These are phyloP conservation scores for Elaeis oleifera DNA, from an alignment of 202 grass and related monocot species.

Conservation along the genomic window DNA sequence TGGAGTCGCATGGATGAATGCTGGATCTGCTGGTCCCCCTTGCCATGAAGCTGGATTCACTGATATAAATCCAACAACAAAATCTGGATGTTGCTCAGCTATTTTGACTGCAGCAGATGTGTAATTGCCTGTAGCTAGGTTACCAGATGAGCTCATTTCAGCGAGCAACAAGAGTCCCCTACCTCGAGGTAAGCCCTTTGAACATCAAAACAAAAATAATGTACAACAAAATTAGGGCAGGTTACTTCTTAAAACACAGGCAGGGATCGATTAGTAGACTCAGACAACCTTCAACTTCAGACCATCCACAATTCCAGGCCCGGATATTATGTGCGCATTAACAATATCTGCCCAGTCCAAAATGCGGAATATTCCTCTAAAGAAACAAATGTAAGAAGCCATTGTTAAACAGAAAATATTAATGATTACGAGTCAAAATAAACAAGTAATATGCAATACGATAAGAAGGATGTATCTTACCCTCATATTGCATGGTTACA, in stretches of 20 bases:
- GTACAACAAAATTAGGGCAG: neutral
- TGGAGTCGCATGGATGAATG: conserved; percentile 70
- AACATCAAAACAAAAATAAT: conserved; percentile 18
- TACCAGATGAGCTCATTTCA: conserved; percentile 89
- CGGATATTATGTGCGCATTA: conserved; percentile 75
- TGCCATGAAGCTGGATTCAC: conserved; percentile 87
- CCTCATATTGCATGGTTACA: conserved; percentile 92
- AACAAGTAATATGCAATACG: neutral
- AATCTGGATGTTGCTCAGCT: conserved; percentile 77
- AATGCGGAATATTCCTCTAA: conserved; percentile 78
- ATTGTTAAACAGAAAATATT: neutral
- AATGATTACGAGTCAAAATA: neutral
- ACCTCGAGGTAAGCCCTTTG: conserved; percentile 78
- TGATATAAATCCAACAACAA: conserved; percentile 91
- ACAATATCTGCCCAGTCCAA: conserved; percentile 91
- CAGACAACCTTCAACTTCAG: conserved; percentile 71
- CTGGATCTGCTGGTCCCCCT: conserved; percentile 31
- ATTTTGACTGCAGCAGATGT: conserved; percentile 73
- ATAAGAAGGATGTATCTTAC: conserved; percentile 28
- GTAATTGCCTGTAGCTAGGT: conserved; percentile 79
- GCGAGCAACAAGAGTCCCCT: conserved; percentile 77
- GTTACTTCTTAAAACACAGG: no score
- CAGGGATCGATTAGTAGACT: no score
- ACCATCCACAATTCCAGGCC: conserved; percentile 88
- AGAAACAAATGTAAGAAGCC: neutral